Evolutionary conservation across 2,329 filamentous ascomycete species (phyloP).

Genomic region (Trichoderma cornu-damae): DNA sequence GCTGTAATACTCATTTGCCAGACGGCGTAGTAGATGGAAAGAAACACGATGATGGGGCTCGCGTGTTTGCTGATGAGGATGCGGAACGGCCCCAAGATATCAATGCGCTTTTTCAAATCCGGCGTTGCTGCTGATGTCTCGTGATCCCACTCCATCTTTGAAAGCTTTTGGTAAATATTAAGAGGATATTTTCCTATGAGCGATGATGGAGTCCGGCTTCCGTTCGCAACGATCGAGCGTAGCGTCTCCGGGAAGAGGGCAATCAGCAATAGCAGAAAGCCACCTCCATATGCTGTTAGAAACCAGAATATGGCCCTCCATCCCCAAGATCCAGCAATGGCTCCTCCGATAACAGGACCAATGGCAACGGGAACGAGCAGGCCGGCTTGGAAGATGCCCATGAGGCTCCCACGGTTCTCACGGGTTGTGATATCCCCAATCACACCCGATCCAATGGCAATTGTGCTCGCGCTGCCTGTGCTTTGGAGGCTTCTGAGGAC

Average conservation of each 20-base stretch:
- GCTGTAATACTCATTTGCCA: conserved; percentile 52
- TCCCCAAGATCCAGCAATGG: conserved; percentile 51
- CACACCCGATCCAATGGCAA: conserved; percentile 54
- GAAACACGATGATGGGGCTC: conserved; percentile 42
- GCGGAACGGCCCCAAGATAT: conserved; percentile 31
- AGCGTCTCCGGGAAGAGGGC: conserved; percentile 53
- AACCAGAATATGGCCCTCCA: conserved; percentile 62
- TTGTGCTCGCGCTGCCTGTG: conserved; percentile 53
- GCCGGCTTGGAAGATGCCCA: conserved; percentile 48
- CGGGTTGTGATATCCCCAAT: conserved; percentile 60
- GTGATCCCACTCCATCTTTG: conserved; percentile 25
- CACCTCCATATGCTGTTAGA: conserved; percentile 42
- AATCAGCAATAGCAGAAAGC: conserved; percentile 40
- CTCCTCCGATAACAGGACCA: conserved; percentile 55
- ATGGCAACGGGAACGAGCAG: conserved; percentile 45
- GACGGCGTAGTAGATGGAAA: conserved; percentile 47
- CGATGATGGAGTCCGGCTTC: conserved; percentile 40
- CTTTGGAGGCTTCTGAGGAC: conserved; percentile 53
- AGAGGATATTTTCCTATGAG: conserved; percentile 33
- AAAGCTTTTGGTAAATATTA: conserved; percentile 30
- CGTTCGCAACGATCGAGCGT: conserved; percentile 47
- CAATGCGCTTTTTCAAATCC: conserved; percentile 26
- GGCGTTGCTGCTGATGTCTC: conserved; percentile 20
- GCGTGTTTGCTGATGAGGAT: conserved; percentile 47
- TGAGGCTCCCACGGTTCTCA: conserved; percentile 55